Percentiles rank a stretch among this genome's conserved stretches.
Evolutionary conservation across 2,329 filamentous ascomycete genomes (phyloP).

Genomic region (Neobulgaria alba): DNA sequence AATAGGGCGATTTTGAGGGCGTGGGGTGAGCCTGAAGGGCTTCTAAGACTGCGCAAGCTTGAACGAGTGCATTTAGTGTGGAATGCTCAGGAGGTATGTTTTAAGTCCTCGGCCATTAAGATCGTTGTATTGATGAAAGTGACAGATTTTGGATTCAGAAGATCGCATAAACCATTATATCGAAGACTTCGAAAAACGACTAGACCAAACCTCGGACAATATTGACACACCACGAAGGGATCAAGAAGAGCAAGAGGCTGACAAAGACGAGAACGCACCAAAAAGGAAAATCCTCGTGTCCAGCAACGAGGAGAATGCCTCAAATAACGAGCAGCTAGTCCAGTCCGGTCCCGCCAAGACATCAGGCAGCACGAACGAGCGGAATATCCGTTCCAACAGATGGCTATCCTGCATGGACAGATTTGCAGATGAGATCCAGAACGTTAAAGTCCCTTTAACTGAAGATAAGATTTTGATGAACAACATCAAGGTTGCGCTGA

Average conservation of each 20-base stretch:
- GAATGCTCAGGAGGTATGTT: conserved; percentile 17
- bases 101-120: conserved; percentile 6
- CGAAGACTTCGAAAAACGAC: conserved; percentile 11
- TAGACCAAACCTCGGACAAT: conserved; percentile 10
- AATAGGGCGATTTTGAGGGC: conserved; percentile 28
- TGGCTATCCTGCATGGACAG: conserved; percentile 19
- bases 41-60: conserved; percentile 21
- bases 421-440: conserved; percentile 17
- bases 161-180: conserved; percentile 12
- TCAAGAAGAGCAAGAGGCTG: background rate
- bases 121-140: background rate
- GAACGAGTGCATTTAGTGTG: conserved; percentile 15
- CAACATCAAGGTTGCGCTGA: conserved; percentile 29
- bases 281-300: background rate
- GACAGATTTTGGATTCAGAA: background rate
- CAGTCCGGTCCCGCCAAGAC: too few species aligned
- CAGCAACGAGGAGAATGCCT: too few species aligned
- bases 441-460: conserved; percentile 10
- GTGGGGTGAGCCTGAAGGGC: conserved; percentile 25
- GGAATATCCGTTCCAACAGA: conserved; percentile 3
- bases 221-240: background rate
- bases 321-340: too few species aligned
- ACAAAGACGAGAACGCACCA: background rate
- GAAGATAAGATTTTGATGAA: conserved; percentile 14
- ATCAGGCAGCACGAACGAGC: background rate